Base-by-base conservation (phyloP, 495 filamentous ascomycete genomes). In the Aspergillus avenaceus region DNA sequence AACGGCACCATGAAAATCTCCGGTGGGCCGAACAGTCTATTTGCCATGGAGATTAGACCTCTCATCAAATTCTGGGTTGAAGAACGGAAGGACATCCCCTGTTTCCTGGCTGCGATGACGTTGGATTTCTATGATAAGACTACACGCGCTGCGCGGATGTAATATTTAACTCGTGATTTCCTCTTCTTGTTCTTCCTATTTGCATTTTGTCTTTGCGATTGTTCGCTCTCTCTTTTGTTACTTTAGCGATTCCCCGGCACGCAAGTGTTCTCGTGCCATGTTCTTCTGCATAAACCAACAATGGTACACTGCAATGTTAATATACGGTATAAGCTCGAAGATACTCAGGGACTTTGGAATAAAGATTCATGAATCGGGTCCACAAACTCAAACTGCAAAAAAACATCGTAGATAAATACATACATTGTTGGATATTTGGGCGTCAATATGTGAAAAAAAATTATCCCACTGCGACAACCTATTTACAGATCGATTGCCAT, bases 1-100 rank as follows among this genome's bases (percentile, higher is more conserved):
- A 86, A 87, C 53, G 83, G 93, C 22, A 96, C 89, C 19, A 98
- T 98, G 93, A 97, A 97, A 74, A 86, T 97, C 50, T 85, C 84
- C 13, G 93, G 93, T 5, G 93, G 93, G 0, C 88, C 90, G 4
- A 81, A 89, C 58, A 91, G 86, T 59, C 76, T 77, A 23, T 98
- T 98, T 69, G 92, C 90, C 21, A 71, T 80, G 52, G 84, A 90
- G 67, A 93, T 97, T 26, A 81, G 78, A 56, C 85, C 86, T 45
- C 77, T 88, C 41, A 88, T 96, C 58, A 81, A 85, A 61, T 96
- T 95, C 67, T 98, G 93, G 93, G 91, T 96, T 1, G 84, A 92
- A 60, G 87, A 88, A 61, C 80, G 85, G 71, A 87, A 89, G 47
- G 90, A 88, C 62, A 92, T 98, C 43, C 93, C 93, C 42, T 91